phyloP scores from a whole-genome alignment of 2,329 filamentous ascomycete genomes.

The Tolypocladium tundrense region DNA sequence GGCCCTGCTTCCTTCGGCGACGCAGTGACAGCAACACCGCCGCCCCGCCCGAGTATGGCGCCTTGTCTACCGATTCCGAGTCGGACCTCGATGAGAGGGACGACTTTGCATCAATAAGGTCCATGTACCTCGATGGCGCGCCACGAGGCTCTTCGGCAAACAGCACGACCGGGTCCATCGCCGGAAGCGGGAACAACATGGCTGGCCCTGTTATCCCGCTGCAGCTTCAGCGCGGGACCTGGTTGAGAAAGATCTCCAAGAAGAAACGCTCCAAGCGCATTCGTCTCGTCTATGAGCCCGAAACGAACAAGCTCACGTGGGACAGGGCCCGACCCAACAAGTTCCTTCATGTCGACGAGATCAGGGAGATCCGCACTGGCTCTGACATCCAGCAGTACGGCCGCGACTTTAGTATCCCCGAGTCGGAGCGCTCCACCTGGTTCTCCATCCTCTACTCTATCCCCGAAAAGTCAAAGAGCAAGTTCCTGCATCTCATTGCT shows the following conservation, averaged over 20 bases:
- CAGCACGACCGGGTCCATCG: conserved; percentile 36
- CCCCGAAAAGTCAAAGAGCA: conserved; percentile 69
- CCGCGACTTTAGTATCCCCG: conserved; percentile 65
- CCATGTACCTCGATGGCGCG: conserved; percentile 31
- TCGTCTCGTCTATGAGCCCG: conserved; percentile 62
- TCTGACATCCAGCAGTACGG: conserved; percentile 81
- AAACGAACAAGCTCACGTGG: conserved; percentile 82
- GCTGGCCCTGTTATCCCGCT: conserved; percentile 67
- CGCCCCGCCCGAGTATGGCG: conserved; percentile 38
- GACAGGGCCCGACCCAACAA: conserved; percentile 70
- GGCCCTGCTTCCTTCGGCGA: conserved; percentile 76
- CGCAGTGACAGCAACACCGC: conserved; percentile 84
- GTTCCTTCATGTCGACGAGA: conserved; percentile 87
- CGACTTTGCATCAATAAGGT: conserved; percentile 26
- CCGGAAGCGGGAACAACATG: conserved; percentile 30
- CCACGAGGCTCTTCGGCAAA: conserved; percentile 36
- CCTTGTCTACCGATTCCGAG: conserved; percentile 41
- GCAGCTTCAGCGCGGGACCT: conserved; percentile 67
- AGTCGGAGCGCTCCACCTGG: conserved; percentile 60
- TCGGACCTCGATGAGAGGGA: conserved; percentile 44
- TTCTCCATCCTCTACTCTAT: conserved; percentile 85
- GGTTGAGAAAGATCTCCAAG: conserved; percentile 74
- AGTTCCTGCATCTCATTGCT: conserved; percentile 81
- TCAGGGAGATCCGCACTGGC: conserved; percentile 79
- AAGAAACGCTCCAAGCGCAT: conserved; percentile 67